Evolutionary conservation across 176 grass and related monocot genomes (phyloP).

Genomic region (Eremochloa ophiuroides): DNA sequence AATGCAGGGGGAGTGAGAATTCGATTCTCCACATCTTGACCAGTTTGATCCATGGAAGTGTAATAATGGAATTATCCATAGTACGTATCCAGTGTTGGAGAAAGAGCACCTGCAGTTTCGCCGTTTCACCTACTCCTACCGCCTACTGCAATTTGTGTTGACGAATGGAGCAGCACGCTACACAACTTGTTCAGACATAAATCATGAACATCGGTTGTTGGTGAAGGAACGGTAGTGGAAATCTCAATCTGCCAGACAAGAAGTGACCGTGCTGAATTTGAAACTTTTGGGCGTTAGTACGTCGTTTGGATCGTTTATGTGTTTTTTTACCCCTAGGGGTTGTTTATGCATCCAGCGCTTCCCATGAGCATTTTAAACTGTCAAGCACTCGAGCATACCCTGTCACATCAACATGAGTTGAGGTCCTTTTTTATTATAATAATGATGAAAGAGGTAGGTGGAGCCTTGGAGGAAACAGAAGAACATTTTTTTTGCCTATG

Average conservation of each 20-base stretch:
- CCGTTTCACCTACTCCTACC: background rate
- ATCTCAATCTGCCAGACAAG: background rate
- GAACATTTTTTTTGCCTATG: too few species aligned
- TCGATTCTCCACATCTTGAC: background rate
- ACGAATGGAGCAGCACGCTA: background rate
- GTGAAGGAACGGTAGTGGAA: background rate
- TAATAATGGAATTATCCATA: background rate
- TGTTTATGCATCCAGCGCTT: background rate
- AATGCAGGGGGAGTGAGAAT: background rate
- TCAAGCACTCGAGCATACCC: background rate
- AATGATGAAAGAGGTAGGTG: too few species aligned
- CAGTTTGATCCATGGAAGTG: background rate
- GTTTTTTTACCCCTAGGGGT: too few species aligned
- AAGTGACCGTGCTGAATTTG: background rate
- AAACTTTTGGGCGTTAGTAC: background rate
- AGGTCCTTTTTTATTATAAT: background rate
- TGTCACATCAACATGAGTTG: background rate
- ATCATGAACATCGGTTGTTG: background rate
- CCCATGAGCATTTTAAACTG: background rate
- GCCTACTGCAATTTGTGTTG: background rate
- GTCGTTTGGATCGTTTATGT: background rate
- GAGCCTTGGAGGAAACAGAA: too few species aligned
- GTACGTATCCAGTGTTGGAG: background rate
- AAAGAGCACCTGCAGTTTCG: background rate
- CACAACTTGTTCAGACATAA: background rate